Evolutionary conservation across 192 early-diverging fungal genomes (phyloP), one percentile per base, ranked within the genome.

Genomic region (Gamsiella multidivaricata): DNA sequence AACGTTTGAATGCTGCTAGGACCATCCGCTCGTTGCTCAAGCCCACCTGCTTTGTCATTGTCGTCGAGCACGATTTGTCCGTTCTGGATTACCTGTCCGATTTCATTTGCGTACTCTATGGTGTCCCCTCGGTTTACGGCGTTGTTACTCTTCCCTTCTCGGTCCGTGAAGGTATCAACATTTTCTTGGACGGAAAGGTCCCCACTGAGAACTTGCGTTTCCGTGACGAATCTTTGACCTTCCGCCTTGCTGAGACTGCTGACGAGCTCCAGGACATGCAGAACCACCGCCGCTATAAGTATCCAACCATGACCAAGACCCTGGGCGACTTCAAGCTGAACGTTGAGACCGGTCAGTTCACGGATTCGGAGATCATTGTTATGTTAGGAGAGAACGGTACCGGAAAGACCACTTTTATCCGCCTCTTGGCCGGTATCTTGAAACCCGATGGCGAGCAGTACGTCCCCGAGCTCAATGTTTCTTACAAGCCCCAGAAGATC

Each of bases 171-270:
- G 97, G 96, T 76, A 97, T 98, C 89, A 98, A 98, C 81, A 93
- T 97, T 63, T 98, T 98, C 91, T 86, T 97, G 80, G 95, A 95
- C 62, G 97, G 97, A 72, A 94, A 89, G 81, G 93, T 98, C 32
- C 97, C 95, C 65, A 97, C 97, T 14, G 96, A 98, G 81, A 98
- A 98, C 91, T 88, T 98, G 88, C 94, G 97, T 71, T 97, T 98
- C 93, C 93, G 96, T 86, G 91, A 97, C 45, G 97, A 96, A 82
- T 90, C 89, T 61, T 90, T 98, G 76, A 90, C 93, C 28, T 98
- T 98, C 92, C 88, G 89, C 54, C 80, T 98, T 23, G 92, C 91
- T n/a, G 97, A 97, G 82, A 91, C 90, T 54, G 93, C 94, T 9
- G 91, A 95, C 55, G 95, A 97, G 47, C 68, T 70, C 33, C 67